Base-by-base conservation (phyloP, 2,329 filamentous ascomycete species). In the Exophiala lecanii-corni region DNA sequence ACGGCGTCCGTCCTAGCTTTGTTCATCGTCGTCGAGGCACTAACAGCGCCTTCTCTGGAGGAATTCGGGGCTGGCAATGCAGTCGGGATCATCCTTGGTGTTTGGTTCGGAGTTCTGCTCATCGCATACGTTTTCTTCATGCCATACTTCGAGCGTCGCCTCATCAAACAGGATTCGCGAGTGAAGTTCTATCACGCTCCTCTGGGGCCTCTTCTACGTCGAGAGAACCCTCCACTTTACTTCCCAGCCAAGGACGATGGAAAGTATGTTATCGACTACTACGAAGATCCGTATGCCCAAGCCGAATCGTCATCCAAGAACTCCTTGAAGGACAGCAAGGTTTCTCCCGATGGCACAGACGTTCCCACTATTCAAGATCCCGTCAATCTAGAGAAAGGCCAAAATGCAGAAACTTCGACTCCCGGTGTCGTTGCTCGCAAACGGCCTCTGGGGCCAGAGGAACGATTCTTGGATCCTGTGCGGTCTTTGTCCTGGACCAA, bases 11-110 rank as follows among this genome's bases (percentile, higher is more conserved):
- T 75, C 38, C 67, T 74, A 32, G 70, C 72, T 3, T 64, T 85
- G 58, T 75, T 84, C 47, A 76, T 85, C 43, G 70, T 83, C 35
- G 62, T 74, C 45, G 66, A 71, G 51, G 60, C 62, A 4, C 69
- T 67, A 42, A 62, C 41, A 6, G 47, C 50, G 7, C 47, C 54
- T 21, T 53, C 53, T 9, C 54, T 59, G 7, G 59, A 62, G 31
- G 56, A 60, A 32, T 57, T 60, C 23, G 58, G 59, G 20, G 55
- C 50, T 6, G 58, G 59, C 10, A 59, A 55, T 36, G 51, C 50
- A 25, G 52, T 50, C 18, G 52, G 59, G 15, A 58, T 60, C 32
- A 55, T 64, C 30, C 53, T 63, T 17, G 59, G 62, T 17, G 62
- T 63, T 31, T 63, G 60, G 47, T 55, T 54, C 26, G 63, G 62